Evolutionary conservation across 2,329 filamentous ascomycete species (phyloP).

Genomic region (Apiospora hydei): DNA sequence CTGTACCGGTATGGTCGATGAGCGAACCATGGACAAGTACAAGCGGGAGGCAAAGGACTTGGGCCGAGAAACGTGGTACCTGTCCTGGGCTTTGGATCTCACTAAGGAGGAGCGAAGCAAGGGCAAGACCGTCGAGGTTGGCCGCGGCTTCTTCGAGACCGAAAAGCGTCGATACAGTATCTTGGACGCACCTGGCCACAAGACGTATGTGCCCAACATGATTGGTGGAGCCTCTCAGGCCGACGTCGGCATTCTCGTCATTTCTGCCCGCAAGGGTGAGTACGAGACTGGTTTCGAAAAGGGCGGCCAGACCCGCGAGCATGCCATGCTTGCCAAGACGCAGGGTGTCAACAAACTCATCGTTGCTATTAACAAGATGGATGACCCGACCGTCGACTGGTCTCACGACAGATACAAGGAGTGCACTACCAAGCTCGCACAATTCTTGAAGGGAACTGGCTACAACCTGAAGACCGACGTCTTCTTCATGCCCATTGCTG

Average conservation of each 20-base stretch:
- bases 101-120: slow-evolving; percentile 96
- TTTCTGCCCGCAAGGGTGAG: slow-evolving; percentile 95
- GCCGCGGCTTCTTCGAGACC: slow-evolving; percentile 94
- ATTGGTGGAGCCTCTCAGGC: slow-evolving; percentile 94
- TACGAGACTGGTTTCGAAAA: slow-evolving; percentile 98
- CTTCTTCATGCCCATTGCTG: slow-evolving; percentile 94
- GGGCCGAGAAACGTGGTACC: slow-evolving; percentile 97
- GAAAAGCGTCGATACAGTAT: slow-evolving; percentile 97
- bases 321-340: slow-evolving; percentile 97
- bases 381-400: slow-evolving; percentile 96
- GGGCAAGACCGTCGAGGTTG: slow-evolving; percentile 98
- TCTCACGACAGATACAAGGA: slow-evolving; percentile 91
- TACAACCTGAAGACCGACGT: slow-evolving; percentile 96
- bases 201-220: slow-evolving; percentile 98
- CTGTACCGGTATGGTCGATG: slow-evolving; percentile 97
- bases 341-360: slow-evolving; percentile 97
- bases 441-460: slow-evolving; percentile 89
- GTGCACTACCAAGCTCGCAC: slow-evolving; percentile 85
- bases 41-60: slow-evolving; percentile 95
- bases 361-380: slow-evolving; percentile 99
- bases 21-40: slow-evolving; percentile 98
- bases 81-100: slow-evolving; percentile 97
- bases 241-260: slow-evolving; percentile 93
- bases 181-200: slow-evolving; percentile 95
- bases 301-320: slow-evolving; percentile 95